A percentile compares a stretch with the other conserved stretches of the same genome.
phyloP scores from a whole-genome alignment of 2,329 filamentous ascomycete species.

The Dryadomyces quercivorus region DNA sequence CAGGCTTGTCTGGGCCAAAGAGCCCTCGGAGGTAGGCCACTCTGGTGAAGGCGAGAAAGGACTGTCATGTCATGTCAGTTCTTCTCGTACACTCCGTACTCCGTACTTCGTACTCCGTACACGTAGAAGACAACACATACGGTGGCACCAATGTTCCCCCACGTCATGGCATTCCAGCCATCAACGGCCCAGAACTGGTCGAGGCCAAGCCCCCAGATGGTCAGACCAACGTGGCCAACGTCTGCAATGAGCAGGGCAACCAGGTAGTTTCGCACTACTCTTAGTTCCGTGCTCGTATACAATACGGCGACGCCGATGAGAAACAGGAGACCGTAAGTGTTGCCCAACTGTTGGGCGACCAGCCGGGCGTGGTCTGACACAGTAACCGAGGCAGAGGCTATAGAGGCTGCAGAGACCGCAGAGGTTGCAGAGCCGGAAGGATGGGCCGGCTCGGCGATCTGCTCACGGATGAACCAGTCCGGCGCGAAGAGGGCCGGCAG shows the following conservation, averaged over 20 bases:
- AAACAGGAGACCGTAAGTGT: conserved; percentile 54
- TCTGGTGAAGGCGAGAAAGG: conserved; percentile 43
- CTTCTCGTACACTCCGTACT: neutral
- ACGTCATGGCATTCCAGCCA: conserved; percentile 58
- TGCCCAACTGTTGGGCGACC: conserved; percentile 57
- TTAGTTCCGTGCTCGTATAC: conserved; percentile 50
- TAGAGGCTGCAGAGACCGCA: too few relatives aligned
- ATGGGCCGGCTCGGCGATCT: conserved; percentile 32
- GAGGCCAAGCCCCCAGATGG: conserved; percentile 44
- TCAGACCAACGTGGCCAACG: conserved; percentile 54
- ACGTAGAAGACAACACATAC: conserved; percentile 19
- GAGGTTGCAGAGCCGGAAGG: conserved; percentile 19
- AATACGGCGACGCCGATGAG: conserved; percentile 52
- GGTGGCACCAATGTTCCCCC: conserved; percentile 60
- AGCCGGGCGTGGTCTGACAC: conserved; percentile 32
- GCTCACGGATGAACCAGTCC: conserved; percentile 51
- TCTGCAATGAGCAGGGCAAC: conserved; percentile 54
- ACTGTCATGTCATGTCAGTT: conserved; percentile 18
- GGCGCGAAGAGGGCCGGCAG: conserved; percentile 42
- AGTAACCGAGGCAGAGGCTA: neutral
- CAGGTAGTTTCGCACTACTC: conserved; percentile 55
- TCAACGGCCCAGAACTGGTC: conserved; percentile 37
- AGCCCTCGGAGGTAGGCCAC: conserved; percentile 44
- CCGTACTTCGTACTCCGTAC: neutral
- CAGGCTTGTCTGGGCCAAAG: conserved; percentile 37